Percentiles rank a stretch among this genome's conserved stretches.
phyloP scores from a whole-genome alignment of 768 basidiomycete genomes.

The Collybia mongolica region DNA sequence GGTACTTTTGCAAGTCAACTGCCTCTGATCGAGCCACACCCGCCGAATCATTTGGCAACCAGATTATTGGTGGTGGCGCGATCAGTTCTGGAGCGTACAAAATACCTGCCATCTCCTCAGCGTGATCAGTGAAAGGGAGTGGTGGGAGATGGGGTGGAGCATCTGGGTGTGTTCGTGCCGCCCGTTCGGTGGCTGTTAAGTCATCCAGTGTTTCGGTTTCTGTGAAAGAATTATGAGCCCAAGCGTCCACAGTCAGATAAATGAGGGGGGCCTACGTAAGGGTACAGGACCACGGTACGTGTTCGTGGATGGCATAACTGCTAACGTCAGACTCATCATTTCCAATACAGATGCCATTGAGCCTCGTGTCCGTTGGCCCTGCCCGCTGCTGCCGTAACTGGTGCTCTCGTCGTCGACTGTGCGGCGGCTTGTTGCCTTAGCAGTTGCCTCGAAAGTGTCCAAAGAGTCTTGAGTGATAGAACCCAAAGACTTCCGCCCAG shows the following conservation, averaged over 20 bases:
- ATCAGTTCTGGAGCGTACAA: slow-evolving; percentile 82
- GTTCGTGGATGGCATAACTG: slow-evolving; percentile 64
- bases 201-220: slow-evolving; percentile 82
- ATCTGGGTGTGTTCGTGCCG: slow-evolving; percentile 75
- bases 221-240: slow-evolving; percentile 21
- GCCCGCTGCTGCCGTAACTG: slow-evolving; percentile 43
- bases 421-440: slow-evolving; percentile 32
- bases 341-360: slow-evolving; percentile 82
- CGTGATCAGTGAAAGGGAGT: slow-evolving; percentile 70
- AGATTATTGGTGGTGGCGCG: slow-evolving; percentile 76
- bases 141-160: slow-evolving; percentile 72
- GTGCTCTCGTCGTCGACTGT: slow-evolving; percentile 49
- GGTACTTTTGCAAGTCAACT: slow-evolving; percentile 72
- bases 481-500: slow-evolving; percentile 49
- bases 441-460: slow-evolving; percentile 47
- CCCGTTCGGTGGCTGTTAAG: slow-evolving; percentile 73
- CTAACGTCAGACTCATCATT: slow-evolving; percentile 80
- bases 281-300: slow-evolving; percentile 61
- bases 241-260: slow-evolving; percentile 3
- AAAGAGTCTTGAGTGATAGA: slow-evolving; percentile 59
- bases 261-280: slow-evolving; percentile 49
- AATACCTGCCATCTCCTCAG: slow-evolving; percentile 74
- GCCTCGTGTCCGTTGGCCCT: slow-evolving; percentile 51
- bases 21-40: slow-evolving; percentile 77
- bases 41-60: slow-evolving; percentile 79